Evolutionary conservation across 495 filamentous ascomycete genomes (phyloP).

Genomic region (Darksidea phi): DNA sequence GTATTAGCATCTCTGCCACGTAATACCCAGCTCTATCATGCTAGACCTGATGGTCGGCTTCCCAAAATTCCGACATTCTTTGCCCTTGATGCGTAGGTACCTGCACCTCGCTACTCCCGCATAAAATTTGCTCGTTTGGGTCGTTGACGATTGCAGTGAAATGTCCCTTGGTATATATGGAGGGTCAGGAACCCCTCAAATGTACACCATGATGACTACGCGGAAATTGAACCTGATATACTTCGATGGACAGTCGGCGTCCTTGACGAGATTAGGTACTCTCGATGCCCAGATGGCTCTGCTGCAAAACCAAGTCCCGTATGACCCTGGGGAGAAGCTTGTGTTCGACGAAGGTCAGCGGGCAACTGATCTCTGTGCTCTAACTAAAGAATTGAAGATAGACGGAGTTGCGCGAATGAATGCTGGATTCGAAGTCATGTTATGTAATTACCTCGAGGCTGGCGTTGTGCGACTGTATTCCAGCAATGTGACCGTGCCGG

Average conservation of each 20-base stretch:
- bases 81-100: constrained; percentile 4
- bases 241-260: not conserved
- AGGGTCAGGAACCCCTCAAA: not conserved
- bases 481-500: constrained; percentile 2
- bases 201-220: constrained; percentile 1
- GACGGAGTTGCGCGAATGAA: constrained; percentile 8
- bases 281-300: not conserved
- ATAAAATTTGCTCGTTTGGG: too few species aligned
- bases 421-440: constrained; percentile 8
- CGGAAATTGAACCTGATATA: not conserved
- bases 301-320: too few species aligned
- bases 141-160: not conserved
- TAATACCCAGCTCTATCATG: constrained; percentile 1
- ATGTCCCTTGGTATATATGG: constrained; percentile 7
- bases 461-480: not conserved
- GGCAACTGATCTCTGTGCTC: not conserved
- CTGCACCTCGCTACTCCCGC: too few species aligned
- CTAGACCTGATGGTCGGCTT: not conserved
- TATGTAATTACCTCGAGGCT: not conserved
- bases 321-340: not conserved
- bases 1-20: not conserved
- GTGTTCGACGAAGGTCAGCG: not conserved
- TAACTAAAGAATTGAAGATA: not conserved
- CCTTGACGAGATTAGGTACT: not conserved
- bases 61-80: constrained; percentile 4